These are phyloP conservation scores for Primulina huaijiensis DNA, from an alignment of 257 asterid genomes.

Conservation along the genomic window DNA sequence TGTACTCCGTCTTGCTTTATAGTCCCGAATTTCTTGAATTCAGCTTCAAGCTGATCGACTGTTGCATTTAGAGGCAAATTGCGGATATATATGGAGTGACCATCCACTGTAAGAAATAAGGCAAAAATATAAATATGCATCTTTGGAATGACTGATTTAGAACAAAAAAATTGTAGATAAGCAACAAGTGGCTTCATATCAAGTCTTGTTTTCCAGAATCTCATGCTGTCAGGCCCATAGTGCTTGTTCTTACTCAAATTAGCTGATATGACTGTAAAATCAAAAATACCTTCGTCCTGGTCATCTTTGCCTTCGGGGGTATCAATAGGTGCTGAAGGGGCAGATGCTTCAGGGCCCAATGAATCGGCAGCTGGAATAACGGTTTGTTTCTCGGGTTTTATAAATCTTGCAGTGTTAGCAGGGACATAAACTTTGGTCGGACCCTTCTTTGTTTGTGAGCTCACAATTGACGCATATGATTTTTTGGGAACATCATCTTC, in stretches of 20 bases:
- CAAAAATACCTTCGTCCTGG: constrained; percentile 55
- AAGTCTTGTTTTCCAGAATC: background rate
- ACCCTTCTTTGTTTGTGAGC: constrained; percentile 60
- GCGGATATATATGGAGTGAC: constrained; percentile 77
- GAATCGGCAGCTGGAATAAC: constrained; percentile 34
- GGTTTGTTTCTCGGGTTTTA: constrained; percentile 44
- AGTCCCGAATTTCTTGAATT: constrained; percentile 69
- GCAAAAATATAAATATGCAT: constrained; percentile 9
- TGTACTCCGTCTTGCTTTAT: constrained; percentile 79
- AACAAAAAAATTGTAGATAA: background rate
- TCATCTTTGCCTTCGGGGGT: constrained; percentile 41
- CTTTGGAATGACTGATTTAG: constrained; percentile 4
- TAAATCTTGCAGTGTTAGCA: constrained; percentile 32
- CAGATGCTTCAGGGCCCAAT: constrained; percentile 41
- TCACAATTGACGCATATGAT: constrained; percentile 86
- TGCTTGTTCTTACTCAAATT: background rate
- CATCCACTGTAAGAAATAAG: constrained; percentile 53
- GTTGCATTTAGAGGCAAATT: constrained; percentile 71
- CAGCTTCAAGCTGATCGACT: constrained; percentile 65
- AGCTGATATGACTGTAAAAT: background rate
- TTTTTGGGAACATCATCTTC: constrained; percentile 71
- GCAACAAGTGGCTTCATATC: constrained; percentile 15
- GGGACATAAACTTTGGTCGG: constrained; percentile 57
- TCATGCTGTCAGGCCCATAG: background rate
- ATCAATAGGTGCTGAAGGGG: constrained; percentile 23